A percentile compares a stretch with the other conserved stretches of the same genome.
These are phyloP conservation scores for Calonectria leucothoes DNA, from an alignment of 2,329 filamentous ascomycete species.

Conservation along the genomic window DNA sequence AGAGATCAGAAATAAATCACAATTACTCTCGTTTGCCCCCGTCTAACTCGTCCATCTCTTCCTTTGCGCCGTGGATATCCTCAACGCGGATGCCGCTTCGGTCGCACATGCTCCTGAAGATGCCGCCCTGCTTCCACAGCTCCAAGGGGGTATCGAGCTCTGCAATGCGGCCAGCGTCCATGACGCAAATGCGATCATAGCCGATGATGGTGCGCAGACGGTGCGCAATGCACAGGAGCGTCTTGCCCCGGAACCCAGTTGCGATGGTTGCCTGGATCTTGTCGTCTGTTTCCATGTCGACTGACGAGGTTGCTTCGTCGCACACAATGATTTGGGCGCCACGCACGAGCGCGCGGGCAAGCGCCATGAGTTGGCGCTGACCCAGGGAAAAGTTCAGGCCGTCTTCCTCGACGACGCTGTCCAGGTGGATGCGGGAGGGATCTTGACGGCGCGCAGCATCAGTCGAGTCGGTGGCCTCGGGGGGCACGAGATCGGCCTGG, in stretches of 20 bases:
- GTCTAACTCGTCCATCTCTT: constrained; percentile 43
- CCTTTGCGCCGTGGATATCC: constrained; percentile 62
- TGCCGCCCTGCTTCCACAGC: constrained; percentile 79
- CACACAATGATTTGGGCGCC: constrained; percentile 93
- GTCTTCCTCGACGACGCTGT: constrained; percentile 90
- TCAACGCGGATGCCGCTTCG: constrained; percentile 78
- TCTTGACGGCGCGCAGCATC: constrained; percentile 80
- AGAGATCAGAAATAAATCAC: not conserved
- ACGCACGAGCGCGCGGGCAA: constrained; percentile 90
- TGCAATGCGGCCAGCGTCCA: constrained; percentile 89
- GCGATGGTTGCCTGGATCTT: constrained; percentile 95
- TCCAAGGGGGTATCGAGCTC: constrained; percentile 83
- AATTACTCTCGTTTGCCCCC: not conserved
- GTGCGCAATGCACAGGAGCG: constrained; percentile 92
- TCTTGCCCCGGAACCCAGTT: constrained; percentile 85
- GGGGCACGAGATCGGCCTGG: constrained; percentile 77
- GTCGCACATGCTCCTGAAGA: constrained; percentile 93
- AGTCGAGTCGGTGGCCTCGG: constrained; percentile 69
- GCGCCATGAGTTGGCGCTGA: constrained; percentile 94
- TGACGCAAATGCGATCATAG: constrained; percentile 96
- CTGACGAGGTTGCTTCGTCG: constrained; percentile 92
- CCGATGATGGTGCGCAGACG: constrained; percentile 90
- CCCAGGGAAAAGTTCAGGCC: constrained; percentile 96
- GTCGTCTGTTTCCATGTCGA: constrained; percentile 96
- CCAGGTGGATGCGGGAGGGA: constrained; percentile 79